Conservation (phyloP, 441 rosid species). For the Codiaeum variegatum region DNA sequence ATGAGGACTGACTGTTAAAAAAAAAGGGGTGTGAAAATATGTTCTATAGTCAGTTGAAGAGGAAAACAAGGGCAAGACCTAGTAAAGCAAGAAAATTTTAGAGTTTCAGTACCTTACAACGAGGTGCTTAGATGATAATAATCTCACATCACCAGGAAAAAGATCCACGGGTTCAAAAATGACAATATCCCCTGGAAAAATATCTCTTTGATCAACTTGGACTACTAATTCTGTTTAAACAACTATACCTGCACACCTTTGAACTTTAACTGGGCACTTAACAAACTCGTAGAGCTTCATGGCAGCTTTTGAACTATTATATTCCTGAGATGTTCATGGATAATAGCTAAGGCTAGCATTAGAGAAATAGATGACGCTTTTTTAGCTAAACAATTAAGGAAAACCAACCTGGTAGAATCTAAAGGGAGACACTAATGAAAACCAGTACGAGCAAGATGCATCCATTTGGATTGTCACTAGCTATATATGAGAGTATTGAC, state of each 20-base stretch:
- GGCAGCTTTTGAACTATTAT: slow-evolving; percentile 70
- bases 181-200: slow-evolving; percentile 73
- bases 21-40: slow-evolving; percentile 27
- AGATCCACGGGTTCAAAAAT: slow-evolving; percentile 71
- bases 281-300: slow-evolving; percentile 67
- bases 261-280: slow-evolving; percentile 61
- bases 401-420: slow-evolving; percentile 55
- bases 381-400: neutral
- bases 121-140: slow-evolving; percentile 56
- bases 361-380: neutral
- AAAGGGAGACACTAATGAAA: slow-evolving; percentile 58
- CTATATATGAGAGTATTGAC: slow-evolving; percentile 53
- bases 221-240: slow-evolving; percentile 62
- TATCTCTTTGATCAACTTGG: slow-evolving; percentile 68
- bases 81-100: slow-evolving; percentile 6
- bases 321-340: slow-evolving; percentile 39
- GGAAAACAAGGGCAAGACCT: neutral
- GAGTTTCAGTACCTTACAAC: slow-evolving; percentile 51
- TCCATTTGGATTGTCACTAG: slow-evolving; percentile 65
- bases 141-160: slow-evolving; percentile 72
- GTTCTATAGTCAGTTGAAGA: slow-evolving; percentile 15
- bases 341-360: neutral
- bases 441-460: slow-evolving; percentile 63
- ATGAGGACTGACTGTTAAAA: slow-evolving; percentile 71
- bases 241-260: slow-evolving; percentile 71